These are phyloP conservation scores for Trichoderma harzianum DNA, from an alignment of 2,329 filamentous ascomycete species.

Conservation along the genomic window DNA sequence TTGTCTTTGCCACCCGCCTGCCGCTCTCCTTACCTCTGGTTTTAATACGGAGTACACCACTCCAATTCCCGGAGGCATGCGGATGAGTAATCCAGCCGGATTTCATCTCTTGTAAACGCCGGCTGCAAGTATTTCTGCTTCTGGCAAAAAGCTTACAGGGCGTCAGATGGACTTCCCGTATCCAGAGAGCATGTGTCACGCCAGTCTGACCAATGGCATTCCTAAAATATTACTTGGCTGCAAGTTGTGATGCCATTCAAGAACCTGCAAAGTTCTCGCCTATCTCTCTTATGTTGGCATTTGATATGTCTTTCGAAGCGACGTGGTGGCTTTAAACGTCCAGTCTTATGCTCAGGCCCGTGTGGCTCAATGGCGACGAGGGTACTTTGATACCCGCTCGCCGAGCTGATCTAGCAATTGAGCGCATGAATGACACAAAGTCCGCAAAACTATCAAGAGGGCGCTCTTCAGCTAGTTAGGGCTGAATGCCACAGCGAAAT, in stretches of 20 bases:
- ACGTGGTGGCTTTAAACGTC: background rate
- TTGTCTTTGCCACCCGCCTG: background rate
- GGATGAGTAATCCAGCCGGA: background rate
- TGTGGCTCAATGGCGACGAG: background rate
- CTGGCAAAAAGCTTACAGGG: background rate
- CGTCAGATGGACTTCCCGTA: background rate
- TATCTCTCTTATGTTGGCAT: background rate
- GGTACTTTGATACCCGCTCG: background rate
- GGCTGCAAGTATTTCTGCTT: background rate
- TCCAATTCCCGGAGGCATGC: background rate
- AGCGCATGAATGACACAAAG: background rate
- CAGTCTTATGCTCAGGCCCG: background rate
- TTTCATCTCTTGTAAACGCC: background rate
- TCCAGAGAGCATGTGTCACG: background rate
- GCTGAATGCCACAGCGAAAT: background rate
- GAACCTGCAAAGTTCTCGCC: background rate
- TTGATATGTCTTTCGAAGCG: background rate
- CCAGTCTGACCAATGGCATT: background rate
- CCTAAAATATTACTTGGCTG: background rate
- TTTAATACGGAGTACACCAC: background rate
- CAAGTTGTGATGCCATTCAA: background rate
- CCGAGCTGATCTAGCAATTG: background rate
- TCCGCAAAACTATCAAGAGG: background rate
- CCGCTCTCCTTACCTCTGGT: background rate
- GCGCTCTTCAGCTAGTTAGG: background rate